phyloP scores from a whole-genome alignment of 257 asterid genomes.

The Haberlea rhodopensis region DNA sequence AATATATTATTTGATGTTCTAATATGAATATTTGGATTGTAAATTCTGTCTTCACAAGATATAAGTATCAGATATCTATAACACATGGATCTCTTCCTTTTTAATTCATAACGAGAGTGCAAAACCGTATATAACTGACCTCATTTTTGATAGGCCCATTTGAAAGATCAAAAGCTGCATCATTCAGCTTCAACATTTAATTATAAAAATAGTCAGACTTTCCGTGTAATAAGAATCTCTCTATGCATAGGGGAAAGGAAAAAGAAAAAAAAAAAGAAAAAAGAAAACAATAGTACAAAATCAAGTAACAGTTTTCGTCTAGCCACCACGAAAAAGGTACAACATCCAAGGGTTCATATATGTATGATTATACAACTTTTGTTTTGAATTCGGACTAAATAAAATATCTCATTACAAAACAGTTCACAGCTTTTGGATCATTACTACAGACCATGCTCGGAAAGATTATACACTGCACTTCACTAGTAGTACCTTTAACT shows the following conservation, averaged over 20 bases:
- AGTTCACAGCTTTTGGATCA: neutral
- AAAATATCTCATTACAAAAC: neutral
- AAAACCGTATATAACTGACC: constrained; percentile 44
- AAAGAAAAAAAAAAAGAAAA: no score
- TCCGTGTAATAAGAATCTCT: neutral
- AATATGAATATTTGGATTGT: neutral
- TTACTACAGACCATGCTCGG: neutral
- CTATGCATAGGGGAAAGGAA: constrained; percentile 11
- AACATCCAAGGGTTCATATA: neutral
- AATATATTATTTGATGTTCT: constrained; percentile 2
- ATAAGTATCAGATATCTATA: neutral
- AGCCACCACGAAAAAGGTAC: constrained; percentile 4
- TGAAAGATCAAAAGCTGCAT: constrained; percentile 98
- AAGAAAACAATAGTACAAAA: constrained; percentile 8
- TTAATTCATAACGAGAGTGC: neutral
- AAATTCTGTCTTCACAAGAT: neutral
- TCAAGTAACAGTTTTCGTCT: neutral
- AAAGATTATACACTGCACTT: neutral
- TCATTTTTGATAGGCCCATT: constrained; percentile 76
- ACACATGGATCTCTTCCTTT: neutral
- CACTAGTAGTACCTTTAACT: neutral
- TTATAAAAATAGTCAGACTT: constrained; percentile 20
- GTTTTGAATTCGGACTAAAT: neutral
- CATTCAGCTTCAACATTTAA: constrained; percentile 66
- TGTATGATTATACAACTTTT: no score